Evolutionary conservation across 139 green algal genomes (phyloP), one percentile per base, ranked within the genome.

Genomic region (Auxenochlorella pyrenoidosa): DNA sequence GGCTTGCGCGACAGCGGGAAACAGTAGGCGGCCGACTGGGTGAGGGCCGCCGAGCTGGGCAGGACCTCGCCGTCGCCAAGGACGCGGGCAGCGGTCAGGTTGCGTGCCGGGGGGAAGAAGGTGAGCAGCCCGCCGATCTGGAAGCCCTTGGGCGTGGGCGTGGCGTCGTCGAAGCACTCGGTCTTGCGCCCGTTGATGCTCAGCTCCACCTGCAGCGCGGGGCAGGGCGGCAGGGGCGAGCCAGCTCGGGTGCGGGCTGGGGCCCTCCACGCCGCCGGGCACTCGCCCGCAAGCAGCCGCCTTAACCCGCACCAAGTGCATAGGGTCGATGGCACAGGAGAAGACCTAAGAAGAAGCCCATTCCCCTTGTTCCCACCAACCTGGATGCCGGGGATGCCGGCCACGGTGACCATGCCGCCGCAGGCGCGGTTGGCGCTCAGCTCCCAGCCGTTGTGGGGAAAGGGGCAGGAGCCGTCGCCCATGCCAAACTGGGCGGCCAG

Each of bases 171-270:
- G 21, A 80, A 80, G 75, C 75, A 80, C 24, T 41, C 36, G 16
- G 75, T 80, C 75, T 80, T 80, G 75, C 54, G 54, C 36, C 75
- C 75, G 26, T 41, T 63, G 41, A 80, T 80, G 75, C 58, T 59
- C 21, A 80, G 41, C 15, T 43, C 43, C 36, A 80, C 75, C 75
- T 80, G 75, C 70, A 36, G 70, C 2, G 34, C 30, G 36, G 34
- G 13, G 36, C 34, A 32, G 70, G 70, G 70, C n/a, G 16, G n/a
- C 47, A n/a, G 30, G 68, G 68, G n/a, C n/a, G n/a, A n/a, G n/a
- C n/a, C n/a, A n/a, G n/a, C n/a, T n/a, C n/a, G n/a, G n/a, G n/a
- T n/a, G n/a, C n/a, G n/a, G n/a, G 47, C 47, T 58, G 63, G 2
- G 63, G 21, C 13, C 24, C 1, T 2, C 63, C 8, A 6, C 5